phyloP scores from a whole-genome alignment of 2,329 filamentous ascomycete species.

The Exophiala lecanii-corni region DNA sequence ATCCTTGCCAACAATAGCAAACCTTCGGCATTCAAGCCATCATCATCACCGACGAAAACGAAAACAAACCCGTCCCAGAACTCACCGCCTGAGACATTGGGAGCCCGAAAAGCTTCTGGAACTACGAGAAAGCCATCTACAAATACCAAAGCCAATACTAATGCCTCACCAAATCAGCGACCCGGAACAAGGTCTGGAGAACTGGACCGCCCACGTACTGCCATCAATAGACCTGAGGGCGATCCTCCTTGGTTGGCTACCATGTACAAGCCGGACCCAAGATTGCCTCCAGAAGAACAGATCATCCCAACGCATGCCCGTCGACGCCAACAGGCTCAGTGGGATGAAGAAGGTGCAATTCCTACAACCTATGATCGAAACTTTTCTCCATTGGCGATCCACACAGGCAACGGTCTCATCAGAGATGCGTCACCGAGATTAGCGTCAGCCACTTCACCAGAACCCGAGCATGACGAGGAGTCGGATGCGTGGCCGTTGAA shows the following conservation, averaged over 20 bases:
- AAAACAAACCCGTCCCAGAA: slow-evolving; percentile 30
- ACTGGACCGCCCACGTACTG: slow-evolving; percentile 46
- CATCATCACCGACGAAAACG: slow-evolving; percentile 27
- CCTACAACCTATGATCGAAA: slow-evolving; percentile 82
- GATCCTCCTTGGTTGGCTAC: slow-evolving; percentile 93
- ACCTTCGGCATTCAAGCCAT: slow-evolving; percentile 24
- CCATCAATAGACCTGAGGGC: slow-evolving; percentile 73
- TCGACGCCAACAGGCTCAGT: slow-evolving; percentile 86
- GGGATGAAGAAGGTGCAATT: slow-evolving; percentile 86
- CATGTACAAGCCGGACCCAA: slow-evolving; percentile 92
- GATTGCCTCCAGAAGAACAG: slow-evolving; percentile 90
- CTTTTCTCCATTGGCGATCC: slow-evolving; percentile 68
- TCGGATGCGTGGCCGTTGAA: slow-evolving; percentile 30
- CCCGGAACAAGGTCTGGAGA: slow-evolving; percentile 61
- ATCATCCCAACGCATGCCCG: slow-evolving; percentile 91
- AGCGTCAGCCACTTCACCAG: slow-evolving; percentile 14
- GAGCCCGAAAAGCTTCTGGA: slow-evolving; percentile 36
- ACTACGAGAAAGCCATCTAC: slow-evolving; percentile 38
- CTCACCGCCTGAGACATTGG: slow-evolving; percentile 22
- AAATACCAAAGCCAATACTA: slow-evolving; percentile 32
- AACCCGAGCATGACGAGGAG: slow-evolving; percentile 7
- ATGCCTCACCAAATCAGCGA: slow-evolving; percentile 43
- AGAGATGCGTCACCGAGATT: slow-evolving; percentile 13
- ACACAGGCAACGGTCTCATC: slow-evolving; percentile 31
- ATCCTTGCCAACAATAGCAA: slow-evolving; percentile 24